Conservation (phyloP, 2,329 filamentous ascomycete genomes). For the Macrophomina pseudophaseolina region DNA sequence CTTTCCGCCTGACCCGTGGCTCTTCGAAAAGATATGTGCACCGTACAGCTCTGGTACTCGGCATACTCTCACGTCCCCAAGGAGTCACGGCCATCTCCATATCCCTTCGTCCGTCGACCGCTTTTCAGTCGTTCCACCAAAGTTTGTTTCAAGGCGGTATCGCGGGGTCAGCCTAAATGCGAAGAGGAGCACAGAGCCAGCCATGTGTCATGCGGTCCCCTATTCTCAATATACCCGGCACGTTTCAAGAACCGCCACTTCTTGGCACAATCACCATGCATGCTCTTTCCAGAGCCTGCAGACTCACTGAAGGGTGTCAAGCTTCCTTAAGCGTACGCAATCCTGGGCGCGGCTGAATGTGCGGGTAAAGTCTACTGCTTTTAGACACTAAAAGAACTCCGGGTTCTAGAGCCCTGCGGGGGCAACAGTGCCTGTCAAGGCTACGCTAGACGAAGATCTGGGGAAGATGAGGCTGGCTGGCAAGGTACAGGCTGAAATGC, state of each 20-base stretch:
- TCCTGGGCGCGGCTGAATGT: not conserved
- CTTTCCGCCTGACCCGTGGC: no score
- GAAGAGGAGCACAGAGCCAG: not conserved
- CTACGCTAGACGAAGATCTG: not conserved
- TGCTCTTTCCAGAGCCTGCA: not conserved
- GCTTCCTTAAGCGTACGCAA: not conserved
- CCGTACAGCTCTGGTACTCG: no score
- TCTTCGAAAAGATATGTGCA: no score
- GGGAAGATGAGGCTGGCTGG: constrained; percentile 8
- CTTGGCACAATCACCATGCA: not conserved
- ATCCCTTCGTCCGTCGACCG: not conserved
- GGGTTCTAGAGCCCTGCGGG: no score
- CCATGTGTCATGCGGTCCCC: constrained; percentile 4
- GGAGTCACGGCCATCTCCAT: not conserved
- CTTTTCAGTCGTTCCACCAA: not conserved
- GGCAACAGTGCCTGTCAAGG: not conserved
- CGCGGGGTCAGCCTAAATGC: constrained; percentile 4
- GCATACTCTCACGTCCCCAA: no score
- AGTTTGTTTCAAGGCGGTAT: not conserved
- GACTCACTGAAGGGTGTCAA: not conserved
- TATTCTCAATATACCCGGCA: constrained; percentile 14
- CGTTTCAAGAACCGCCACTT: constrained; percentile 18
- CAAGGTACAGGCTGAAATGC: constrained; percentile 21
- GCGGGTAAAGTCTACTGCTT: not conserved
- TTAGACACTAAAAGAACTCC: no score